These are phyloP conservation scores for Pyrus hybrid DNA, from an alignment of 331 rosid genomes.

Conservation along the genomic window DNA sequence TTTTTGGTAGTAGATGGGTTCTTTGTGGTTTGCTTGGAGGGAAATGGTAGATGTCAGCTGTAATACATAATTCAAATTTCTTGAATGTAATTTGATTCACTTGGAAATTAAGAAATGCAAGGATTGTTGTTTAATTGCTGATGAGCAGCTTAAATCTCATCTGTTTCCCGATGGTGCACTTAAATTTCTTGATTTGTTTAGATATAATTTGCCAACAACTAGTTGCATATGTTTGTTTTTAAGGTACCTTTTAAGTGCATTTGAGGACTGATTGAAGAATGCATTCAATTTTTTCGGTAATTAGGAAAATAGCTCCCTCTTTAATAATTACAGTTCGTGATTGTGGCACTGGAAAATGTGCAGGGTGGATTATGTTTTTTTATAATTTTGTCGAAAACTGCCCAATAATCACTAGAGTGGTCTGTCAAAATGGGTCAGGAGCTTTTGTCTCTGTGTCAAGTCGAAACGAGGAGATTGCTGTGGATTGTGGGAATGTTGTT, in stretches of 20 bases:
- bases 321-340: background rate
- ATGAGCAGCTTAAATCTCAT: background rate
- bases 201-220: background rate
- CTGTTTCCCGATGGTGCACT: background rate
- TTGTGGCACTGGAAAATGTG: constrained; percentile 1
- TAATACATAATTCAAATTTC: background rate
- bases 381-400: constrained; percentile 16
- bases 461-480: constrained; percentile 44
- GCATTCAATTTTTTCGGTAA: background rate
- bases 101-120: background rate
- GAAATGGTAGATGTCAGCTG: background rate
- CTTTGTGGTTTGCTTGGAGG: background rate
- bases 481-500: constrained; percentile 42
- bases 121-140: background rate
- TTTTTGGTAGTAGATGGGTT: background rate
- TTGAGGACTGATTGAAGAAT: background rate
- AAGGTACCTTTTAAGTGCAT: background rate
- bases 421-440: constrained; percentile 45
- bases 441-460: constrained; percentile 32
- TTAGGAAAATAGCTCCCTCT: background rate
- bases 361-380: constrained; percentile 24
- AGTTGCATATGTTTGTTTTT: background rate
- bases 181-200: background rate
- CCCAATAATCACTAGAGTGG: background rate
- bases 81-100: background rate